Base-by-base conservation (phyloP, 106 monocot genomes). In the Dendrobium nobile region DNA sequence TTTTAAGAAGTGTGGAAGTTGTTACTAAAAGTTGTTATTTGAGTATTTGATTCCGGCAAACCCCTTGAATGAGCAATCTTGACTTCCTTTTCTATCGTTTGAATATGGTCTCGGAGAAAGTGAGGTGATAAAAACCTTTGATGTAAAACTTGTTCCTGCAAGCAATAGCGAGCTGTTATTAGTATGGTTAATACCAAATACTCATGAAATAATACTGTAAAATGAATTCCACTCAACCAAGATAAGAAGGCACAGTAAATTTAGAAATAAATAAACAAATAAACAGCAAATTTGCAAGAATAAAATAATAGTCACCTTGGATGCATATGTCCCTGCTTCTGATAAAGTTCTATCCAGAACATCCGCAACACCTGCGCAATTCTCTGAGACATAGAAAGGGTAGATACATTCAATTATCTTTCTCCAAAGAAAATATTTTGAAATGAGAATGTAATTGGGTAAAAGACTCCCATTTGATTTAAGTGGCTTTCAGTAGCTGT, bases 301-400 rank as follows among this genome's bases (percentile, higher is more conserved):
- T 55, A 65, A 65, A 65, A 15, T 13, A 51, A 55, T 47, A 41
- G 40, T 43, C 13, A 84, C 88, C 88, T 86, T 89, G 17, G 88
- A 89, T 18, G 79, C 75, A 48, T 89, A 89, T 18, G 84, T 20
- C 77, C 83, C 86, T 33, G 88, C 88, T 79, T 89, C 88, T 20
- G 88, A 89, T 27, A 84, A 31, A 7, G 68, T 45, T 79, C 88
- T 81, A 55, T 82, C 80, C 0, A 89, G 76, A 77, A 78, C 9
- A 76, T 82, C 17, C 4, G 68, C 45, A 1, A 44, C n/a, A 17
- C 78, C 84, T 16, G 81, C 70, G 27, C 56, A 85, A 42, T 54
- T 81, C 72, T 76, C 84, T 86, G 77, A 47, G 47, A 13, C 2
- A 51, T 11, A 47, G 47, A 47, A 51, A 51, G 15, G 51, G 51